Conservation (phyloP, 2,329 filamentous ascomycete species). For the Ophiostoma angusticollis region DNA sequence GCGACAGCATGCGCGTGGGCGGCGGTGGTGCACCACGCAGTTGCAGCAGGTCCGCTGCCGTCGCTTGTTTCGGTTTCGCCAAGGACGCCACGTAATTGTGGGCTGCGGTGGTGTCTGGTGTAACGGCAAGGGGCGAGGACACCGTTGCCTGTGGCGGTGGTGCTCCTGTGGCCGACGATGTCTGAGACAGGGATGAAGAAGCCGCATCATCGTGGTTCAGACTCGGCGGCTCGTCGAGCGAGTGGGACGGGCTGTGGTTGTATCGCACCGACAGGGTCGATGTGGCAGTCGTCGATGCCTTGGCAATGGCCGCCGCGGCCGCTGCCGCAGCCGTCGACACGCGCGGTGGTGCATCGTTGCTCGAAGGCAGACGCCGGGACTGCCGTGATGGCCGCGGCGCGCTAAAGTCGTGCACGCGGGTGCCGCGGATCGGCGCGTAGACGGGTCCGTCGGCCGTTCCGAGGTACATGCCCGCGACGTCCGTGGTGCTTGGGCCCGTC, state of each 20-base stretch:
- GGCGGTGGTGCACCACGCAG: too few species aligned
- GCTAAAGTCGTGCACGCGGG: slow-evolving; percentile 52
- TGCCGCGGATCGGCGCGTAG: slow-evolving; percentile 54
- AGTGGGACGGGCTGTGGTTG: too few species aligned
- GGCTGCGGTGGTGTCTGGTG: slow-evolving; percentile 8
- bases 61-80: background rate
- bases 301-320: slow-evolving; percentile 6
- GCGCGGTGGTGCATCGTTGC: slow-evolving; percentile 13
- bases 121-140: slow-evolving; percentile 1
- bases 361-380: too few species aligned
- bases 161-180: too few species aligned
- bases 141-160: slow-evolving; percentile 1
- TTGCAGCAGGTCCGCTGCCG: background rate
- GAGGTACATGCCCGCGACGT: slow-evolving; percentile 29
- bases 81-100: slow-evolving; percentile 3
- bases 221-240: too few species aligned
- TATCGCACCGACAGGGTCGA: too few species aligned
- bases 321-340: slow-evolving; percentile 6
- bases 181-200: slow-evolving; percentile 4
- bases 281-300: background rate
- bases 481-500: slow-evolving; percentile 35
- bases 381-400: slow-evolving; percentile 39
- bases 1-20: slow-evolving; percentile 2
- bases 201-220: too few species aligned
- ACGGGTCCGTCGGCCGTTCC: slow-evolving; percentile 28